A percentile compares a stretch with the other conserved stretches of the same genome.
These are phyloP conservation scores for Neoascochyta sp. DNA, from an alignment of 2,329 filamentous ascomycete genomes.

Conservation along the genomic window DNA sequence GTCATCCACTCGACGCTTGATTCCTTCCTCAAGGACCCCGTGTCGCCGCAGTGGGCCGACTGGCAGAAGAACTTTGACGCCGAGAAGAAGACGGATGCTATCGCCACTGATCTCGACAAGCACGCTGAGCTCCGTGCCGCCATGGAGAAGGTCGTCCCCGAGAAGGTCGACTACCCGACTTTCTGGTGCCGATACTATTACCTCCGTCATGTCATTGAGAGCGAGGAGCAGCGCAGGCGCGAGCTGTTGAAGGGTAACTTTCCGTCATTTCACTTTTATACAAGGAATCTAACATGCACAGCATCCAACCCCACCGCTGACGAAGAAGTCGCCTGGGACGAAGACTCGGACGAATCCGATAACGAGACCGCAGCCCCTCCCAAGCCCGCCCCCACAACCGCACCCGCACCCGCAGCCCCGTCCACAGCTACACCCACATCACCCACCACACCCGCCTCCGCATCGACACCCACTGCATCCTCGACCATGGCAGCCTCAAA, in stretches of 20 bases:
- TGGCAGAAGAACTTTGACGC: slow-evolving; percentile 76
- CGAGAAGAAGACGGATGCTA: slow-evolving; percentile 78
- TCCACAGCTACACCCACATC: slow-evolving; percentile 7
- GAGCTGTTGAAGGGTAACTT: slow-evolving; percentile 83
- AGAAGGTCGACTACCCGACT: slow-evolving; percentile 77
- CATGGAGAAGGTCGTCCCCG: slow-evolving; percentile 96
- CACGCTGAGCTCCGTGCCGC: slow-evolving; percentile 80
- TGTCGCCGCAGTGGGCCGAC: slow-evolving; percentile 66
- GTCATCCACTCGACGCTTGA: slow-evolving; percentile 85
- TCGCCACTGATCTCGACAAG: slow-evolving; percentile 75
- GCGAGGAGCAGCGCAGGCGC: slow-evolving; percentile 80
- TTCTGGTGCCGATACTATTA: slow-evolving; percentile 99
- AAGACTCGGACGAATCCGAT: slow-evolving; percentile 59
- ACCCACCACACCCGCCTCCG: slow-evolving; percentile 7
- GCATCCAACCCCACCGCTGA: slow-evolving; percentile 67
- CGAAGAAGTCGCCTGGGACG: slow-evolving; percentile 66
- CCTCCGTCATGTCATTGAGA: slow-evolving; percentile 85
- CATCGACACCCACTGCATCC: slow-evolving; percentile 10
- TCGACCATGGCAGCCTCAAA: slow-evolving; percentile 33
- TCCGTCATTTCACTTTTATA: background rate
- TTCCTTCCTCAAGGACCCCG: slow-evolving; percentile 76
- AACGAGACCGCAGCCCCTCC: slow-evolving; percentile 1
- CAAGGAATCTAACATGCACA: too few relatives aligned
- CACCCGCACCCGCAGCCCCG: slow-evolving; percentile 9
- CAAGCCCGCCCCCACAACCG: slow-evolving; percentile 21